Percentiles rank a stretch among this genome's conserved stretches.
phyloP scores from a whole-genome alignment of 768 basidiomycete genomes.

The Trametes punicea region DNA sequence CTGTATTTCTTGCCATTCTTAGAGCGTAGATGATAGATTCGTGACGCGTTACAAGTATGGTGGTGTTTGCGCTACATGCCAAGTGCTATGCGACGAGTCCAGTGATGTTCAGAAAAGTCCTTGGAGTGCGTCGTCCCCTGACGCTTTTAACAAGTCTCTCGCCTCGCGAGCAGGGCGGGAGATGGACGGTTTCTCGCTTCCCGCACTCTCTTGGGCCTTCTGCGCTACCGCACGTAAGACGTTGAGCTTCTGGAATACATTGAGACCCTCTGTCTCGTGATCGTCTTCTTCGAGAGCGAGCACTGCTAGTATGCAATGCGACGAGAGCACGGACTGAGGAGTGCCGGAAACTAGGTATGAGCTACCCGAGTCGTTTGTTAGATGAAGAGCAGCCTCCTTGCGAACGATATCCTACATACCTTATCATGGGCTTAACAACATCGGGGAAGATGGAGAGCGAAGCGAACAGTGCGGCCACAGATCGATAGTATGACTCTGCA shows the following conservation, averaged over 20 bases:
- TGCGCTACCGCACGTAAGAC: conserved; percentile 62
- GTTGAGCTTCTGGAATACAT: conserved; percentile 64
- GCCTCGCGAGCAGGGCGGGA: conserved; percentile 82
- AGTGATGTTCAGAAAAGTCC: conserved; percentile 17
- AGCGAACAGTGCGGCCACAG: conserved; percentile 59
- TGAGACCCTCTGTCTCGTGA: conserved; percentile 33
- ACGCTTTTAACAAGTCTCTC: conserved; percentile 53
- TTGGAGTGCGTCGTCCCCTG: conserved; percentile 18
- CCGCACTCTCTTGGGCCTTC: conserved; percentile 68
- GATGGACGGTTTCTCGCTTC: conserved; percentile 66
- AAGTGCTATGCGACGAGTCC: neutral
- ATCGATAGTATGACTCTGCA: conserved; percentile 66
- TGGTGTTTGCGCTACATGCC: neutral
- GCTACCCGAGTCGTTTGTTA: conserved; percentile 38
- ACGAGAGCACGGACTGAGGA: conserved; percentile 58
- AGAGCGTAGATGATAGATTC: conserved; percentile 2
- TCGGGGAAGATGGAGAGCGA: conserved; percentile 62
- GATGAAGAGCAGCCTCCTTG: too few relatives aligned
- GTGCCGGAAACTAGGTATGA: conserved; percentile 65
- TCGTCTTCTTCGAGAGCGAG: conserved; percentile 46
- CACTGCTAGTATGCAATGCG: conserved; percentile 56
- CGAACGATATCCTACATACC: conserved; percentile 59
- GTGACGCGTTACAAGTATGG: neutral
- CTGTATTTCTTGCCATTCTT: neutral
- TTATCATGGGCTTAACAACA: conserved; percentile 60